These are phyloP conservation scores for Penstemon newberryi DNA, from an alignment of 257 asterid species.

Conservation along the genomic window DNA sequence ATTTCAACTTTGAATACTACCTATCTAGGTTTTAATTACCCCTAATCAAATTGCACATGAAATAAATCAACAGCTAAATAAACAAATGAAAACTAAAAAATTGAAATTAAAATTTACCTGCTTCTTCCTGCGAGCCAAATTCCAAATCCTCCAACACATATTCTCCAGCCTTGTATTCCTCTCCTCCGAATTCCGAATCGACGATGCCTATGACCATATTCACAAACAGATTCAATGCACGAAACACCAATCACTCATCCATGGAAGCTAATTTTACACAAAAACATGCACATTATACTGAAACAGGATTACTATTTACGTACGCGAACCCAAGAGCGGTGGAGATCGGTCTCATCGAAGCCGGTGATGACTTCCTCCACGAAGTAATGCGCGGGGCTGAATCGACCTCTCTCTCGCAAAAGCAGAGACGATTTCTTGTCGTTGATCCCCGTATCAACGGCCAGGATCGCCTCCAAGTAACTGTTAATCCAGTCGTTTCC, in stretches of 20 bases:
- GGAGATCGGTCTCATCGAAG: conserved; percentile 85
- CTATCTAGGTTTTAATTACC: background rate
- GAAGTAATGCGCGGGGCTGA: conserved; percentile 82
- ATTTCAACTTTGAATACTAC: conserved; percentile 8
- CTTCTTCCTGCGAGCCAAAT: conserved; percentile 74
- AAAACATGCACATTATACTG: no score
- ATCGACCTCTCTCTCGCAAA: conserved; percentile 73
- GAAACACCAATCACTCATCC: background rate
- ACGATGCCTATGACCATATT: conserved; percentile 48
- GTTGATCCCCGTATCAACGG: conserved; percentile 57
- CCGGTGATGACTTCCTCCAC: conserved; percentile 80
- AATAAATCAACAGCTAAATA: background rate
- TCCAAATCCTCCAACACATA: conserved; percentile 85
- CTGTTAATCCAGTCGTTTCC: conserved; percentile 84
- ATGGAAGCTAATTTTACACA: no score
- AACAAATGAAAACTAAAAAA: background rate
- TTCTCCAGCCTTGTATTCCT: conserved; percentile 80
- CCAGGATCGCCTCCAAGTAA: conserved; percentile 77
- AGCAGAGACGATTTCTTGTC: conserved; percentile 51
- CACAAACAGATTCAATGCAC: conserved; percentile 4
- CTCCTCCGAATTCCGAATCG: conserved; percentile 75
- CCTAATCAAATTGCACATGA: background rate
- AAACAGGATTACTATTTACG: background rate
- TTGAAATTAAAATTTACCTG: conserved; percentile 34
- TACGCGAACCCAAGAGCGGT: conserved; percentile 80